Base-by-base conservation (phyloP, 2,329 filamentous ascomycete genomes). In the Colletotrichum tanaceti region DNA sequence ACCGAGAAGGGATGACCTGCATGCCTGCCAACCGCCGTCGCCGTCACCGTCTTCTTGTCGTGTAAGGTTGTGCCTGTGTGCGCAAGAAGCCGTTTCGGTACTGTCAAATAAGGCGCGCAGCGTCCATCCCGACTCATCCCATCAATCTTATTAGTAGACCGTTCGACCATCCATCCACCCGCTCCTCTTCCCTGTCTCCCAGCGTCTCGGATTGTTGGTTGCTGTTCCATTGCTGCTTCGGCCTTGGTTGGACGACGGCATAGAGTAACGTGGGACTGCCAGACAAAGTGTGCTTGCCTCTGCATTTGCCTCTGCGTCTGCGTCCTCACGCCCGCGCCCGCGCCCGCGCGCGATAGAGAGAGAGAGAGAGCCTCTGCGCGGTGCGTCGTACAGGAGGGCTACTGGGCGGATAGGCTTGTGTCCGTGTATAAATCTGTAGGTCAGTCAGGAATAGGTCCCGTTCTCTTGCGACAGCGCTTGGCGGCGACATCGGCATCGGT, bases 1-100 rank as follows among this genome's bases (percentile, higher is more conserved):
- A 39, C 35, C 43, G 53, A 58, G 52, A 54, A 54, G 32, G 49
- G 43, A 41, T 65, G 62, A 47, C 55, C 55, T n/a, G n/a, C n/a
- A n/a, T n/a, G n/a, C n/a, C n/a, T 59, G 65, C 65, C 65, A 68
- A 68, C 65, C 55, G 49, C 55, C 55, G 20, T 47, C 32, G 54
- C 39, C 32, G 20, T 47, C 32, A 47, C 39, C 32, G 32, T 65
- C n/a, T 32, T 14, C 35, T 24, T n/a, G 50, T 64, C 41, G 62
- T 68, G 65, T 46, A 68, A 65, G 65, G 62, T 60, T 68, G 47
- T 65, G 62, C 62, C 49, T 60, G 62, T 65, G 65, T 54, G 65
- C 55, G 62, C 38, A 38, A 43, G 47, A 44, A 50, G 62, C 55
- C 55, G 60, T 39, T 50, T 32, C 49, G 53, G 50, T 22, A 22